Base-by-base conservation (phyloP, 1,139 yeast species). In the Lodderomyces metapsilosis region DNA sequence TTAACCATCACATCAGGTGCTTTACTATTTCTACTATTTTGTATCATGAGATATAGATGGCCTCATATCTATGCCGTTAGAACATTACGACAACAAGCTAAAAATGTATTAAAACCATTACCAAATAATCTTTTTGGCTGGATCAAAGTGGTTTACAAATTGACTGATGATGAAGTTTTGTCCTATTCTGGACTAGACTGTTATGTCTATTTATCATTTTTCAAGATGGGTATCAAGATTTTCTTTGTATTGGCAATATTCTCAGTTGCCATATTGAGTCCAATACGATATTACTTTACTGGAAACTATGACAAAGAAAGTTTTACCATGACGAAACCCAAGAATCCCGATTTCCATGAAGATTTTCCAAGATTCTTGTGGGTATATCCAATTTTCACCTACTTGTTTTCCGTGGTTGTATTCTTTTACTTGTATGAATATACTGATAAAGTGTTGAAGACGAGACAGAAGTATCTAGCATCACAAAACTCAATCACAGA, bases 401-500 rank as follows among this genome's bases (percentile, higher is more conserved):
- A 89, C 58, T 64, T 84, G 11, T 91, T 92, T 64, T 88, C 98
- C 1, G 66, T 77, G 15, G 60, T 89, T 36, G 80, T 92, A 1
- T 70, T 82, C 40, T 73, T 75, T 48, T 74, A 80, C 51, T 61
- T 91, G 43, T 74, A 82, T 52, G 68, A 78, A 24, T 92, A 83
- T 52, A 88, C 97, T 0, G 73, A 75, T 46, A 69, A 75, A 44
- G 88, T 92, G 32, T 84, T 91, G 22, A 71, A 74, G 44, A 82
- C 86, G 16, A 75, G 98, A 44, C 98, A 92, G 58, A 71, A 74
- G 49, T 87, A 87, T 57, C 68, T 92, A 50, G 98, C 98, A 0
- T 78, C 82, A 39, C 98, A 91, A 58, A 85, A 87, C 58, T 84
- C 96, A 5, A 78, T 92, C 42, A 89, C 98, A 0, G 98, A 92